These are phyloP conservation scores for Podosphaera fusca DNA, from an alignment of 2,329 filamentous ascomycete genomes.

Conservation along the genomic window DNA sequence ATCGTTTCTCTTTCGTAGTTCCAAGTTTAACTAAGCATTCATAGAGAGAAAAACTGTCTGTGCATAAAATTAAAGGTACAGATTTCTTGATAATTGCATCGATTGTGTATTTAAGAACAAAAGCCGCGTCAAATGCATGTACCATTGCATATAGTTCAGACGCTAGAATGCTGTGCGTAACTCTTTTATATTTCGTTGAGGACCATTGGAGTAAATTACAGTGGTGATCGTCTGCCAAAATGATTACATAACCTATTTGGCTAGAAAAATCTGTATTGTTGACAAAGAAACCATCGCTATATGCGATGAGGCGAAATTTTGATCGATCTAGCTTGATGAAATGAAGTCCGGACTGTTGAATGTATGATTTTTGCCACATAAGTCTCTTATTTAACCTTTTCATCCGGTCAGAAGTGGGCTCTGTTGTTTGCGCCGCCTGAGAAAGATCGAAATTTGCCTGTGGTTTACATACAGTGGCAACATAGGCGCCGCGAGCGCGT, in stretches of 20 bases:
- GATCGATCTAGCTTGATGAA: background rate
- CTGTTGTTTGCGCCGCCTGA: background rate
- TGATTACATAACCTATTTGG: background rate
- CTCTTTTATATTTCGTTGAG: too few relatives aligned
- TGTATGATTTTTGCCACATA: background rate
- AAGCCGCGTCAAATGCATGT: too few relatives aligned
- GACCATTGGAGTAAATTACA: too few relatives aligned
- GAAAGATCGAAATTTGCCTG: background rate
- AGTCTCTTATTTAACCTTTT: background rate
- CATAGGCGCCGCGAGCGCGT: background rate
- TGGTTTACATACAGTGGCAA: background rate
- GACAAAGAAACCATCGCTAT: background rate
- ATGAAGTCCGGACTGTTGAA: background rate
- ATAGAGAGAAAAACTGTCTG: background rate
- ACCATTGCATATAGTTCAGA: too few relatives aligned
- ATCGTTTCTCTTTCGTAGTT: background rate
- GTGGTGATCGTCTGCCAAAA: background rate
- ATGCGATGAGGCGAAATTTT: background rate
- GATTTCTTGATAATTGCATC: background rate
- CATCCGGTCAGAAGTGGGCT: background rate
- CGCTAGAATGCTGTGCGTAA: too few relatives aligned
- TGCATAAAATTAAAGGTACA: background rate
- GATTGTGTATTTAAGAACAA: too few relatives aligned
- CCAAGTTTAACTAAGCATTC: background rate
- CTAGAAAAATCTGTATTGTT: background rate